phyloP scores from a whole-genome alignment of 2,329 filamentous ascomycete species.

The Conoideocrella luteorostrata region DNA sequence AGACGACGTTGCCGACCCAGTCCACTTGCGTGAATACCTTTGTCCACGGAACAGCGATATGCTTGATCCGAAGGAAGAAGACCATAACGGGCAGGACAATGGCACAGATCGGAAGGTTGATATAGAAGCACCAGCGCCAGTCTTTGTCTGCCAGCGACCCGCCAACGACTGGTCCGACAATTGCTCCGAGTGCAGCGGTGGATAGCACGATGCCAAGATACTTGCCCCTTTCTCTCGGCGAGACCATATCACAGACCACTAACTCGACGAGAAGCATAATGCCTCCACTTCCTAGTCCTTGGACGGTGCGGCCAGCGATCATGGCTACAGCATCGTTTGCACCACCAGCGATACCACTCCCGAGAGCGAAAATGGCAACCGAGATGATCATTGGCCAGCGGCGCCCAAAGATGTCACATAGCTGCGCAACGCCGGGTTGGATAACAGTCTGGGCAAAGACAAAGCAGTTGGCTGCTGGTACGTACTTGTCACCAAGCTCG shows the following conservation, averaged over 20 bases:
- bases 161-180: constrained; percentile 23
- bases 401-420: constrained; percentile 44
- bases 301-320: constrained; percentile 40
- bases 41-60: neutral
- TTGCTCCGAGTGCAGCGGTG: constrained; percentile 23
- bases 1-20: constrained; percentile 31
- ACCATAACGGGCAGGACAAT: constrained; percentile 13
- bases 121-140: constrained; percentile 38
- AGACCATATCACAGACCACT: constrained; percentile 34
- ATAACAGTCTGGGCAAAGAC: constrained; percentile 17
- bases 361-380: constrained; percentile 39
- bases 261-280: constrained; percentile 26
- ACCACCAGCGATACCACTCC: constrained; percentile 43
- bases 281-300: constrained; percentile 36
- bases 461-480: constrained; percentile 14
- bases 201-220: constrained; percentile 27
- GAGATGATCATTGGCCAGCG: constrained; percentile 29
- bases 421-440: constrained; percentile 41
- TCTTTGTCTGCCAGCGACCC: constrained; percentile 13
- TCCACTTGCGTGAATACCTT: constrained; percentile 22
- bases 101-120: constrained; percentile 31
- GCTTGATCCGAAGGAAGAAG: neutral
- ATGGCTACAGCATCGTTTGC: constrained; percentile 36
- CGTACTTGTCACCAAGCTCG: constrained; percentile 6
- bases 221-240: constrained; percentile 36